These are phyloP conservation scores for Colletotrichum liaoningense DNA, from an alignment of 2,329 filamentous ascomycete species.

Conservation along the genomic window DNA sequence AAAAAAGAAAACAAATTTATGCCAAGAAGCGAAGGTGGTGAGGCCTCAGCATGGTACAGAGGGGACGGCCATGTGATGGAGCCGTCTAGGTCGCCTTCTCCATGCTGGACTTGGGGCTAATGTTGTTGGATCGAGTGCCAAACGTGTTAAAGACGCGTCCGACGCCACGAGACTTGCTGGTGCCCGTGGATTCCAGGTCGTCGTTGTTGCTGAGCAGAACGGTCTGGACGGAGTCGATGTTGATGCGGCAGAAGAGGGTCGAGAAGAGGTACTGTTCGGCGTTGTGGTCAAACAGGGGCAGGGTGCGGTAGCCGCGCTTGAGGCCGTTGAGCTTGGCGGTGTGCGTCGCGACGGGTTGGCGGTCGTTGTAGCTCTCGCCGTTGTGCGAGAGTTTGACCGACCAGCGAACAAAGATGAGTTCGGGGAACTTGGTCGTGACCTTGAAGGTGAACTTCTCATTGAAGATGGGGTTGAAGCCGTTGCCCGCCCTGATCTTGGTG, in stretches of 20 bases:
- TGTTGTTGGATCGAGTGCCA: slow-evolving; percentile 58
- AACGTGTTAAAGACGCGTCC: slow-evolving; percentile 64
- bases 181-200: slow-evolving; percentile 43
- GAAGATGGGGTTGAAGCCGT: slow-evolving; percentile 94
- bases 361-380: slow-evolving; percentile 75
- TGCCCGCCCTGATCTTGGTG: slow-evolving; percentile 84
- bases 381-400: slow-evolving; percentile 89
- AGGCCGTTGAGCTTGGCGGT: slow-evolving; percentile 92
- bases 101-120: slow-evolving; percentile 62
- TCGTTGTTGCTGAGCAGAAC: slow-evolving; percentile 63
- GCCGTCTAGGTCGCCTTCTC: slow-evolving; percentile 61
- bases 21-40: slow-evolving; percentile 28
- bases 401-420: slow-evolving; percentile 93
- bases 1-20: slow-evolving; percentile 27
- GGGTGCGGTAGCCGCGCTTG: slow-evolving; percentile 90
- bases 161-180: slow-evolving; percentile 67
- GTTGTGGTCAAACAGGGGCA: slow-evolving; percentile 88
- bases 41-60: slow-evolving; percentile 12
- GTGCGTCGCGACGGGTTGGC: slow-evolving; percentile 82
- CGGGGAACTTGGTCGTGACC: slow-evolving; percentile 92
- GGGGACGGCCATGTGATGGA: slow-evolving; percentile 25
- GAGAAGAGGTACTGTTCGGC: slow-evolving; percentile 96
- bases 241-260: slow-evolving; percentile 90
- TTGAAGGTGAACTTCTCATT: slow-evolving; percentile 83
- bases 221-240: slow-evolving; percentile 69